These are phyloP conservation scores for Dionaea muscipula DNA, from an alignment of 179 eudicot genomes.

Conservation along the genomic window DNA sequence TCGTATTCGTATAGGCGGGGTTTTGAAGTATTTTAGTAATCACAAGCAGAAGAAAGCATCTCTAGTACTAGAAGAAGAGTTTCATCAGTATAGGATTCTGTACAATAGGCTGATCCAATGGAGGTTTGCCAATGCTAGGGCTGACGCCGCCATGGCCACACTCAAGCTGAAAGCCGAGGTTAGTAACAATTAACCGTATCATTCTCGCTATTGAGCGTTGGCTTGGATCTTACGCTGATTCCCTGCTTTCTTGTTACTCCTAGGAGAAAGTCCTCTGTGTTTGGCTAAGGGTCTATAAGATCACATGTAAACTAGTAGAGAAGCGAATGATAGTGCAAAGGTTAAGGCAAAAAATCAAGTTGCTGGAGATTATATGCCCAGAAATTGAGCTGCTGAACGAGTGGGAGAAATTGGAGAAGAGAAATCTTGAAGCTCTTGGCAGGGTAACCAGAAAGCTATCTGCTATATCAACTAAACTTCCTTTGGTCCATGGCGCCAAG, in stretches of 20 bases:
- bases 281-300: constrained; percentile 39
- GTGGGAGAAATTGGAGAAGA: constrained; percentile 56
- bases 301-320: constrained; percentile 42
- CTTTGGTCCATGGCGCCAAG: constrained; percentile 55
- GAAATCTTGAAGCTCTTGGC: constrained; percentile 50
- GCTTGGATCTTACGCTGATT: not conserved
- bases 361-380: constrained; percentile 31
- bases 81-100: constrained; percentile 38
- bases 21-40: constrained; percentile 42
- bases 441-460: constrained; percentile 57
- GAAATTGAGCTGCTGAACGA: constrained; percentile 39
- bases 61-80: constrained; percentile 38
- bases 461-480: constrained; percentile 52
- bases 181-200: not conserved
- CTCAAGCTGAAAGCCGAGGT: constrained; percentile 49
- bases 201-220: not conserved
- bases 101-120: constrained; percentile 53
- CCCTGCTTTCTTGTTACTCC: not conserved
- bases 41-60: constrained; percentile 41
- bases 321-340: constrained; percentile 39
- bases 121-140: constrained; percentile 70
- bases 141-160: constrained; percentile 26
- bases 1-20: constrained; percentile 28
- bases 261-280: constrained; percentile 54
- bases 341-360: constrained; percentile 37